Evolutionary conservation across 1,139 yeast species (phyloP).

Genomic region (Pichia sp.): DNA sequence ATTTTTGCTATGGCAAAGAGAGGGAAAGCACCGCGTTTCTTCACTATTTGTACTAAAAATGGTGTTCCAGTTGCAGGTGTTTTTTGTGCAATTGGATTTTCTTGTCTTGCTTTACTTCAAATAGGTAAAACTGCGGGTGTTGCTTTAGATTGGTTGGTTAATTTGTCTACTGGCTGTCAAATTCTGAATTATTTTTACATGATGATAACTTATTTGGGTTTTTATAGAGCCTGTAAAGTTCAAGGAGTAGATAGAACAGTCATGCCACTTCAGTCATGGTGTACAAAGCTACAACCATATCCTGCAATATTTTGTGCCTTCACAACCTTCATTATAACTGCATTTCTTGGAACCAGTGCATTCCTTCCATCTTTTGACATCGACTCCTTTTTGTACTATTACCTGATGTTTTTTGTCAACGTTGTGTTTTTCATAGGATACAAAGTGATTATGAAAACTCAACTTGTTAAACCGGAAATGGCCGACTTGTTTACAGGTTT

Average conservation of each 20-base stretch:
- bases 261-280: slow-evolving; percentile 37
- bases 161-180: slow-evolving; percentile 45
- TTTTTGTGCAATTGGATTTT: slow-evolving; percentile 29
- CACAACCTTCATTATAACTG: slow-evolving; percentile 28
- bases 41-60: slow-evolving; percentile 27
- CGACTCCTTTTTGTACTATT: slow-evolving; percentile 37
- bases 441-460: slow-evolving; percentile 39
- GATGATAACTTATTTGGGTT: slow-evolving; percentile 40
- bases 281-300: slow-evolving; percentile 34
- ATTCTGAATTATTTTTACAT: slow-evolving; percentile 40
- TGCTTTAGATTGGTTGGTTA: slow-evolving; percentile 43
- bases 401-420: slow-evolving; percentile 37
- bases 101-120: slow-evolving; percentile 34
- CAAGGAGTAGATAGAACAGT: slow-evolving; percentile 33
- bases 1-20: slow-evolving; percentile 32
- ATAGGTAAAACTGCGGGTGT: slow-evolving; percentile 33
- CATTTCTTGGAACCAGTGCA: slow-evolving; percentile 35
- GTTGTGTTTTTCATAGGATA: slow-evolving; percentile 31
- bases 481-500: slow-evolving; percentile 35
- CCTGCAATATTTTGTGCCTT: slow-evolving; percentile 33
- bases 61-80: slow-evolving; percentile 32
- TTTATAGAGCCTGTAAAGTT: slow-evolving; percentile 37
- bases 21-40: slow-evolving; percentile 32
- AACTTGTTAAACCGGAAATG: slow-evolving; percentile 35
- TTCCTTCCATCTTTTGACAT: slow-evolving; percentile 39